Conservation (phyloP, 2,329 filamentous ascomycete species). For the Alternaria dauci region DNA sequence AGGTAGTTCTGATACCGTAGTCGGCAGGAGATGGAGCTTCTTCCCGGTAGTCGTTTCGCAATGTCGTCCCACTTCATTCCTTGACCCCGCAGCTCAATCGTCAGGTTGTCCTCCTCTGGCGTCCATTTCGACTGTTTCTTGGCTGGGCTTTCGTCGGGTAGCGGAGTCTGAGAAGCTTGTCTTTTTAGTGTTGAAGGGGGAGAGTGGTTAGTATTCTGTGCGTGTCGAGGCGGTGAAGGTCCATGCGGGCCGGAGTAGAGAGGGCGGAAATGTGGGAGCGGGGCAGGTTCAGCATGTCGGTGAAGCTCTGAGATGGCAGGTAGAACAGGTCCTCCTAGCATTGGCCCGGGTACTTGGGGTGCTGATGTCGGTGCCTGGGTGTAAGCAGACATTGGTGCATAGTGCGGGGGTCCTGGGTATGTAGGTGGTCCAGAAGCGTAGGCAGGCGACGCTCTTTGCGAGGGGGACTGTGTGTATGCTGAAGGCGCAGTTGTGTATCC, state of each 20-base stretch:
- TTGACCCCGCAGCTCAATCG: constrained; percentile 87
- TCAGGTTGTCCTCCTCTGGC: constrained; percentile 88
- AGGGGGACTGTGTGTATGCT: constrained; percentile 47
- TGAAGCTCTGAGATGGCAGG: constrained; percentile 51
- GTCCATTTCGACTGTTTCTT: constrained; percentile 90
- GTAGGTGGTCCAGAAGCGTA: constrained; percentile 43
- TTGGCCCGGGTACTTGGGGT: constrained; percentile 33
- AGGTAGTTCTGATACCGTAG: constrained; percentile 98
- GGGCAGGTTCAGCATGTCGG: constrained; percentile 51
- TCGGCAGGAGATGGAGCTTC: constrained; percentile 92
- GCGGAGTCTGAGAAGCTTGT: constrained; percentile 49
- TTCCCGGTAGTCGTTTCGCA: constrained; percentile 85
- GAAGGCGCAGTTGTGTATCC: constrained; percentile 48
- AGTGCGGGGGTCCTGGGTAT: constrained; percentile 41
- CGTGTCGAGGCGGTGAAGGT: constrained; percentile 30
- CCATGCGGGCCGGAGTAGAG: constrained; percentile 54
- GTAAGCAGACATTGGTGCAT: constrained; percentile 41
- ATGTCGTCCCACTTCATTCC: constrained; percentile 99
- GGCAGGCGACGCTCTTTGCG: constrained; percentile 43
- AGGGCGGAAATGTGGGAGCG: constrained; percentile 50
- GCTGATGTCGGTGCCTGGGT: constrained; percentile 39
- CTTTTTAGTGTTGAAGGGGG: constrained; percentile 49
- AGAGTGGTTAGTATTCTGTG: constrained; percentile 40
- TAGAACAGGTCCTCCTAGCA: constrained; percentile 50
- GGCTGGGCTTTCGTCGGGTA: constrained; percentile 48